phyloP scores from a whole-genome alignment of 441 rosid species.

The Rhodomyrtus psidioides region DNA sequence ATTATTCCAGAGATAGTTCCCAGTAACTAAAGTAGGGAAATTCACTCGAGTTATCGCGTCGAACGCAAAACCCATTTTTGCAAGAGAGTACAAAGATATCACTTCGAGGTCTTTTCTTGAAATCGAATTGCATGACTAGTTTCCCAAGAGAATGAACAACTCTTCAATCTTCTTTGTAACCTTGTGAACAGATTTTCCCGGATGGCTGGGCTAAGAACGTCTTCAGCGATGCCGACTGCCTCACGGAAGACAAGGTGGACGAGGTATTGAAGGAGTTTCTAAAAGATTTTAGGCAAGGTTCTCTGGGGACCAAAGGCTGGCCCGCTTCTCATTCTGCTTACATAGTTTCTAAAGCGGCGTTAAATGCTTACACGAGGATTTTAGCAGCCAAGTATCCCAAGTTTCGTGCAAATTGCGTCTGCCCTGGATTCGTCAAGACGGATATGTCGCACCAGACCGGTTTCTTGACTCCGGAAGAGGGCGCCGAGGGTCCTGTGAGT shows the following conservation, averaged over 20 bases:
- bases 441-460: too few relatives aligned
- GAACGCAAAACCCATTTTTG: neutral
- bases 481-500: too few relatives aligned
- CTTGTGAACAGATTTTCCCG: neutral
- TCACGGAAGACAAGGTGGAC: slow-evolving; percentile 30
- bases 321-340: too few relatives aligned
- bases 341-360: too few relatives aligned
- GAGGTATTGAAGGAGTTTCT: slow-evolving; percentile 18
- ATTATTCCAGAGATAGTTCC: neutral
- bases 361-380: too few relatives aligned
- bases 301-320: too few relatives aligned
- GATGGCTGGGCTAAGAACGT: slow-evolving; percentile 9
- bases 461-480: too few relatives aligned
- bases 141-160: neutral
- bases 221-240: slow-evolving; percentile 12
- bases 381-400: too few relatives aligned
- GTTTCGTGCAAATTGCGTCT: too few relatives aligned
- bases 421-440: too few relatives aligned
- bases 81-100: neutral
- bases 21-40: neutral
- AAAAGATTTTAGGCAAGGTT: slow-evolving; percentile 22
- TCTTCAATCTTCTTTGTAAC: neutral
- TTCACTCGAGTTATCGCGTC: neutral
- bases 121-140: neutral
- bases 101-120: neutral